Base-by-base conservation (phyloP, 73 alveolate genomes). In the Blepharisma stoltei region DNA sequence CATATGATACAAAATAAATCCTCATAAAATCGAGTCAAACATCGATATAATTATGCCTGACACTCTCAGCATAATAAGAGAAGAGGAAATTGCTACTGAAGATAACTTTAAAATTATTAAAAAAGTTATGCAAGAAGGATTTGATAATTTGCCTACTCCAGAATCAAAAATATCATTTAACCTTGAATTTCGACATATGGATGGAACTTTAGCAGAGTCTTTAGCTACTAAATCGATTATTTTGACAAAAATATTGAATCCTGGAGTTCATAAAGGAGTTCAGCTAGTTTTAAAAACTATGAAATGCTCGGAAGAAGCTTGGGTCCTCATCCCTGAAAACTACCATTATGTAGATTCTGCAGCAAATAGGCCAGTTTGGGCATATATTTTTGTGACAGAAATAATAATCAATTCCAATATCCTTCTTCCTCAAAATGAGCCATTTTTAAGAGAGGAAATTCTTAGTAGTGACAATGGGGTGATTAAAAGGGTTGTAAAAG, bases 201-300 rank as follows among this genome's bases (percentile, higher is more conserved):
- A 60, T 60, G 73, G 73, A 14, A 14, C 46, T 8, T 60, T 60
- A 38, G 14, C 14, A 1, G 23, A 25, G 5, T 47, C 37, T 1
- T 60, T 25, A 60, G 18, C 18, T 1, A 14, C 46, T 9, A 25
- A 25, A 18, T 9, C 73, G 14, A 60, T 60, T 18, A 8, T 32
- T 20, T 25, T 60, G 23, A 60, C 73, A 18, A 14, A 38, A 11
- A 60, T 14, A 8, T 14, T 60, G 2, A 60, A 38, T 5, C 73
- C 73, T 14, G 73, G 73, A 11, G 23, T 60, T n/a, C 73, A 60
- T 60, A 14, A 38, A 8, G 73, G 73, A 20, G 23, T 60, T 20
- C 73, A 60, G 2, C 5, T 60, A 18, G 38, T 38, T 25, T 60
- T 60, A 25, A 14, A 60, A n/a, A 60, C 73, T 2, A 60, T 60